These are phyloP conservation scores for Leccinum uliginosum DNA, from an alignment of 768 basidiomycete species.

Conservation along the genomic window DNA sequence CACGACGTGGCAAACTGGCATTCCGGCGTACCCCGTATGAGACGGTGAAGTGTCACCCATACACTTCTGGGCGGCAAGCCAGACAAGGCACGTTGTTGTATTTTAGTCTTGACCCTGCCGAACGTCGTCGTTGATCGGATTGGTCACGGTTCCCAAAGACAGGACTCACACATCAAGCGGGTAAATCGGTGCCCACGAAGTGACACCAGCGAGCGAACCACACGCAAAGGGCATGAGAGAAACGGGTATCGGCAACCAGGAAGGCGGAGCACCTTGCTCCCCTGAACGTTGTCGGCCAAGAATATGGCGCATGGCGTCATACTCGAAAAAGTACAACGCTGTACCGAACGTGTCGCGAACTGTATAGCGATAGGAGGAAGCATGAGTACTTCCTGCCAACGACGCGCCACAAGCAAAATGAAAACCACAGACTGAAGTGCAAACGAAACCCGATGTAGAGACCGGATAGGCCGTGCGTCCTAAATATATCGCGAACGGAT, in stretches of 20 bases:
- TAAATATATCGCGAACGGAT: conserved; percentile 78
- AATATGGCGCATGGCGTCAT: conserved; percentile 86
- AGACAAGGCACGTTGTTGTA: conserved; percentile 89
- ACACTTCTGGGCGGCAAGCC: conserved; percentile 70
- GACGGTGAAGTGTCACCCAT: conserved; percentile 67
- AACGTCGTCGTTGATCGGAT: conserved; percentile 5
- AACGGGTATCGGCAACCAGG: conserved; percentile 78
- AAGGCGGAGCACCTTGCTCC: conserved; percentile 77
- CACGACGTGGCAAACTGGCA: neutral
- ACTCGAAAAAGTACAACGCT: conserved; percentile 89
- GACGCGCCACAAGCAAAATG: neutral
- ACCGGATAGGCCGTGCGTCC: conserved; percentile 55
- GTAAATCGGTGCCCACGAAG: conserved; percentile 89
- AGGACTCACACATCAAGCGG: conserved; percentile 81
- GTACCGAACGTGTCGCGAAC: conserved; percentile 90
- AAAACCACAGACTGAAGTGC: conserved; percentile 65
- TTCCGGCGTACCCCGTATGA: conserved; percentile 64
- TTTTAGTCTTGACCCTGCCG: conserved; percentile 83
- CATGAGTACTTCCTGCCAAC: neutral
- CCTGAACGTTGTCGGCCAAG: conserved; percentile 74
- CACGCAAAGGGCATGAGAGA: conserved; percentile 87
- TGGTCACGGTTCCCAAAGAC: neutral
- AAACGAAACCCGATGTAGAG: conserved; percentile 82
- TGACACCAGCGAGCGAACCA: conserved; percentile 86
- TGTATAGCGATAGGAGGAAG: conserved; percentile 27